phyloP scores from a whole-genome alignment of 176 grass and related monocot species.

The Aegilops tauschii region DNA sequence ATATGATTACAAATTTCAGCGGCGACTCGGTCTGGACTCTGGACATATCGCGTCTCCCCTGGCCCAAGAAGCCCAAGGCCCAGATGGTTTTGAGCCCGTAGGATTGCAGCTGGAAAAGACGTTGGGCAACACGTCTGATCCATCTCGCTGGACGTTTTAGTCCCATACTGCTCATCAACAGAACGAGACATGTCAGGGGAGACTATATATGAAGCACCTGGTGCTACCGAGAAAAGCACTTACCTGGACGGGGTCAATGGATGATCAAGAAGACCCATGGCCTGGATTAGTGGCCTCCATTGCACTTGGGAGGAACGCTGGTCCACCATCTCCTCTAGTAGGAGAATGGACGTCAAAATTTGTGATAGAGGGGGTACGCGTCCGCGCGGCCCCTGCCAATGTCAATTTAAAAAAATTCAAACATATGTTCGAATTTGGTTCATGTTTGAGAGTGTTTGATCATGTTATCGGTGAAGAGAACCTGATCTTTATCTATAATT shows the following conservation, averaged over 20 bases:
- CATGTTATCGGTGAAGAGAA: too few species aligned
- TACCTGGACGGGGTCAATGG: constrained; percentile 13
- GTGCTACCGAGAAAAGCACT: not conserved
- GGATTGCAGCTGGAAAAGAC: not conserved
- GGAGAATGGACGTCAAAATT: constrained; percentile 46
- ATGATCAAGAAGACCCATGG: not conserved
- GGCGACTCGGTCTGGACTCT: too few species aligned
- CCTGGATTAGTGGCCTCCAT: not conserved
- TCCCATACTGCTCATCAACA: not conserved
- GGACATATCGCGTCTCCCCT: too few species aligned
- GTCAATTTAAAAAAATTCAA: not conserved
- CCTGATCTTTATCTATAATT: too few species aligned
- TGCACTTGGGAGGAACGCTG: not conserved
- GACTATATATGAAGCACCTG: not conserved
- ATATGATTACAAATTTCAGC: too few species aligned
- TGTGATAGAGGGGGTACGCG: constrained; percentile 29
- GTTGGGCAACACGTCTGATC: not conserved
- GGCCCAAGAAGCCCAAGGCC: not conserved
- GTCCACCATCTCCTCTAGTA: constrained; percentile 23
- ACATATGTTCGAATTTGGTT: too few species aligned
- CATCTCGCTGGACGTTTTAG: not conserved
- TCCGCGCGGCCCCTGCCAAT: constrained; percentile 5
- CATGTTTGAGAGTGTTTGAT: too few species aligned
- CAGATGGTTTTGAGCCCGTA: not conserved
- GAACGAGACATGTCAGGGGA: accelerated